Evolutionary conservation across 257 asterid species (phyloP).

Genomic region (Pogostemon cablin): DNA sequence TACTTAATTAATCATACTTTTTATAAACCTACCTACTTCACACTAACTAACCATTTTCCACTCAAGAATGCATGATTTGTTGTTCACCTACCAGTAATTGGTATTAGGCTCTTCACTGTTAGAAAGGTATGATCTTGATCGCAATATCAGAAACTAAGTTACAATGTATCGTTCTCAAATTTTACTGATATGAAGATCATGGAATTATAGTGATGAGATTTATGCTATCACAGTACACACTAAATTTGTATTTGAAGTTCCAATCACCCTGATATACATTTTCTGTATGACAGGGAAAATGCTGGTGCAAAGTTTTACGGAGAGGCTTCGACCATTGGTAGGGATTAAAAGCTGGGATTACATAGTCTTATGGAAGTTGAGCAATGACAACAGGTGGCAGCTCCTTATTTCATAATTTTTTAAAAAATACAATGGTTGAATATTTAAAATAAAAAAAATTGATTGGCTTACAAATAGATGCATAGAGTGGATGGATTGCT

Average conservation of each 20-base stretch:
- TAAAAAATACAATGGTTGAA: background rate
- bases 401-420: background rate
- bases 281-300: conserved; percentile 41
- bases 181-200: conserved; percentile 6
- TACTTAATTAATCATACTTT: background rate
- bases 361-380: conserved; percentile 69
- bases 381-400: conserved; percentile 62
- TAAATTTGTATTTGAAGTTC: background rate
- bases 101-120: conserved; percentile 24
- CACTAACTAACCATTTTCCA: conserved; percentile 21
- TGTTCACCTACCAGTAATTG: conserved; percentile 54
- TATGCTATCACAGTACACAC: background rate
- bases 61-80: conserved; percentile 45
- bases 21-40: conserved; percentile 22
- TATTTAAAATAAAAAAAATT: background rate
- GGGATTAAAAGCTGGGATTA: conserved; percentile 76
- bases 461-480: conserved; percentile 42
- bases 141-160: background rate
- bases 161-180: background rate
- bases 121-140: conserved; percentile 13
- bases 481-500: conserved; percentile 80
- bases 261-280: background rate
- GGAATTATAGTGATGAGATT: background rate
- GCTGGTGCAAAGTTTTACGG: conserved; percentile 58
- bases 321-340: conserved; percentile 69